Evolutionary conservation across 139 green algal species (phyloP), one percentile per base, ranked within the genome.

Genomic region (Chlorella sp.): DNA sequence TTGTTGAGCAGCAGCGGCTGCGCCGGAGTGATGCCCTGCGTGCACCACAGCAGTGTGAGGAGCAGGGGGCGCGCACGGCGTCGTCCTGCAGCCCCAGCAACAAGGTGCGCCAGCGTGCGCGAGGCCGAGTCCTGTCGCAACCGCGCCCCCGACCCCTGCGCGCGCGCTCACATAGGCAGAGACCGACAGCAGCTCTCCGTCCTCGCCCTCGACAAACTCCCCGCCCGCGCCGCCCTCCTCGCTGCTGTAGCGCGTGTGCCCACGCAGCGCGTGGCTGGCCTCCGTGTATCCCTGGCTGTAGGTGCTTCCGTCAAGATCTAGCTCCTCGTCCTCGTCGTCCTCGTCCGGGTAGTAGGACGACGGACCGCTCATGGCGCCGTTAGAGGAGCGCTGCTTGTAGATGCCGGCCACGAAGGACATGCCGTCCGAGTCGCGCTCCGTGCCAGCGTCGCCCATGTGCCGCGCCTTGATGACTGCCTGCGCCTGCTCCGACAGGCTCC

Each of bases 141-240:
- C n/a, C n/a, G n/a, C n/a, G n/a, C n/a, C n/a, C n/a, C n/a, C n/a
- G n/a, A n/a, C n/a, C n/a, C n/a, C n/a, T n/a, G n/a, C n/a, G n/a
- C n/a, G n/a, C 20, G 14, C 33, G 26, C 65, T 74, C 32, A 68
- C 69, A 33, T 55, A 74, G 26, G 69, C 55, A n/a, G 69, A 74
- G 32, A 74, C 69, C 2, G 69, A 74, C 34, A 75, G 31, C 50
- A 66, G 23, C 32, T 74, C 69, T 2, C 31, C 69, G 69, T 74
- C 69, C 31, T 68, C 31, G 22, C 34, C 3, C 34, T 72, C 17
- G 5, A 5, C 36, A 2, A 24, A 10, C 22, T 5, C 33, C 23
- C 5, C 65, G 3, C 5, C 65, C 10, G 24, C 65, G 27, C 35
- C 33, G 4, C 22, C 65, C 10, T 71, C 65, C 10, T 71, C 65